Evolutionary conservation across 768 basidiomycete species (phyloP).

Genomic region (Pholiota conissans): DNA sequence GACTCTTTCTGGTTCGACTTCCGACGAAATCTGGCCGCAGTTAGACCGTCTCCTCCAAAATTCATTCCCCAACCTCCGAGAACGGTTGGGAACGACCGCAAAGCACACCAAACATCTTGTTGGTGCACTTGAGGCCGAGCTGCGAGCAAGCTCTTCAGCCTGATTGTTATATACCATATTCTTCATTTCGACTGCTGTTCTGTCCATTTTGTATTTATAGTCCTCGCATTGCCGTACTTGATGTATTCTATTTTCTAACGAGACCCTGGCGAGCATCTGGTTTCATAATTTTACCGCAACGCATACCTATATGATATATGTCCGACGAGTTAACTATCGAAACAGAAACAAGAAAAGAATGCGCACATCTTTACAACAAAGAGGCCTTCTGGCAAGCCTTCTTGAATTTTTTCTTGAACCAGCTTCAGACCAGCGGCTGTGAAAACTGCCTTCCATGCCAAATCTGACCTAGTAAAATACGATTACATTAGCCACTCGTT

Average conservation of each 20-base stretch:
- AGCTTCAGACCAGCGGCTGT: slow-evolving; percentile 69
- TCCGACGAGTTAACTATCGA: not conserved
- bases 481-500: slow-evolving; percentile 3
- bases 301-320: slow-evolving; percentile 49
- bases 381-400: slow-evolving; percentile 79
- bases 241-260: slow-evolving; percentile 1
- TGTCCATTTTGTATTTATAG: not conserved
- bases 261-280: not conserved
- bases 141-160: slow-evolving; percentile 18
- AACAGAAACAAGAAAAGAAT: slow-evolving; percentile 6
- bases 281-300: slow-evolving; percentile 37
- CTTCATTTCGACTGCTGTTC: not conserved
- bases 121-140: slow-evolving; percentile 44
- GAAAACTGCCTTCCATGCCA: slow-evolving; percentile 80
- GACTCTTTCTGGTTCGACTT: slow-evolving; percentile 70
- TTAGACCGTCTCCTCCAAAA: slow-evolving; percentile 62
- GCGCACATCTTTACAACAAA: slow-evolving; percentile 86
- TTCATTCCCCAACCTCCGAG: slow-evolving; percentile 59
- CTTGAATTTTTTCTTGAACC: slow-evolving; percentile 74
- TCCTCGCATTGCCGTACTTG: not conserved
- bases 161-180: not conserved
- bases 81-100: slow-evolving; percentile 42
- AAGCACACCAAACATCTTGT: slow-evolving; percentile 50
- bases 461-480: slow-evolving; percentile 63
- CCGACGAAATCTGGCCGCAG: slow-evolving; percentile 89